A percentile compares a stretch with the other conserved stretches of the same genome.
Conservation (phyloP, 768 basidiomycete species). For the Pholiota microspora region DNA sequence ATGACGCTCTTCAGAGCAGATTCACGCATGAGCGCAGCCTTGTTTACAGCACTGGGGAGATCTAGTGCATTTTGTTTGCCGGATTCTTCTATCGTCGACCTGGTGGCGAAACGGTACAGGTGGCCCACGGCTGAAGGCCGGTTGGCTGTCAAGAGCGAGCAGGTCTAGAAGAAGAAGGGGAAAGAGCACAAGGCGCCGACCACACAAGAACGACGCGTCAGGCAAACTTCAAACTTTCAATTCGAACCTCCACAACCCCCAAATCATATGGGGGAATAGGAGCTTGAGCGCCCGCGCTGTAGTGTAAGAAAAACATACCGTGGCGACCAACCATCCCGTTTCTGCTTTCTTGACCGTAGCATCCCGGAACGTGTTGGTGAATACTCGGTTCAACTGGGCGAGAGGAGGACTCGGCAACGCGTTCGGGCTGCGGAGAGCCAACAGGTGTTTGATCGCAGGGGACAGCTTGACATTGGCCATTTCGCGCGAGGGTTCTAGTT, state of each 20-base stretch:
- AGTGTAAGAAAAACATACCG: slow-evolving; percentile 41
- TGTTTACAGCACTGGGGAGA: slow-evolving; percentile 59
- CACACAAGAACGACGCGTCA: slow-evolving; percentile 11
- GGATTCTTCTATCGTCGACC: slow-evolving; percentile 35
- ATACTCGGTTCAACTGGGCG: slow-evolving; percentile 49
- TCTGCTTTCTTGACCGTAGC: slow-evolving; percentile 64
- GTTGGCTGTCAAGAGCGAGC: slow-evolving; percentile 80
- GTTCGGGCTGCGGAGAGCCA: slow-evolving; percentile 65
- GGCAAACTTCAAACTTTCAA: slow-evolving; percentile 4
- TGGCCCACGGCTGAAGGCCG: slow-evolving; percentile 76
- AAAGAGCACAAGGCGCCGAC: no score
- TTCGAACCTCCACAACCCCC: not conserved
- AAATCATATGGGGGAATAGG: slow-evolving; percentile 6
- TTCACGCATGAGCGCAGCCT: slow-evolving; percentile 86
- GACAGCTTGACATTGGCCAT: slow-evolving; percentile 44
- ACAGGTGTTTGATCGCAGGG: slow-evolving; percentile 65
- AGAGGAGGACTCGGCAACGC: slow-evolving; percentile 56
- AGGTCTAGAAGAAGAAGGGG: slow-evolving; percentile 53
- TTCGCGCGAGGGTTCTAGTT: slow-evolving; percentile 1
- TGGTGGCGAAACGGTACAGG: slow-evolving; percentile 76
- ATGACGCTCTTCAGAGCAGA: slow-evolving; percentile 86
- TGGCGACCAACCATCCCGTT: slow-evolving; percentile 79
- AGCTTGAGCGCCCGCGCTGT: not conserved
- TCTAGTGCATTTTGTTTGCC: slow-evolving; percentile 37
- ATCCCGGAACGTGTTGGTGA: slow-evolving; percentile 62